These are phyloP conservation scores for Veloporphyrellus conicus DNA, from an alignment of 1,284 basidiomycete genomes.

Conservation along the genomic window DNA sequence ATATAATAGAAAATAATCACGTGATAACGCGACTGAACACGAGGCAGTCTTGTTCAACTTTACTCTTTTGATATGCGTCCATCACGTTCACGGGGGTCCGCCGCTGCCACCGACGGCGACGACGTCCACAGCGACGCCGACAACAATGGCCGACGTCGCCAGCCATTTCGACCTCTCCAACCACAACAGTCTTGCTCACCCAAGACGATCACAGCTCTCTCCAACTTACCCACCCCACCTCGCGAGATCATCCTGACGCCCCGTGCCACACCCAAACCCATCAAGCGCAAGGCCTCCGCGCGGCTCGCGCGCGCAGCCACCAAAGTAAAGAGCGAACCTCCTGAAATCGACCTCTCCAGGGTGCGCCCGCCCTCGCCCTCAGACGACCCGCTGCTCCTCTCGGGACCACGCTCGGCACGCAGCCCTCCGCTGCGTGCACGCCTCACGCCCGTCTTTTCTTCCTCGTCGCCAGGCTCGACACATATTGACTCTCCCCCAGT, in stretches of 20 bases:
- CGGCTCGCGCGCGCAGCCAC: constrained; percentile 21
- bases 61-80: too few relatives aligned
- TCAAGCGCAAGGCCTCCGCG: constrained; percentile 35
- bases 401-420: constrained; percentile 30
- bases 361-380: constrained; percentile 67
- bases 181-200: constrained; percentile 11
- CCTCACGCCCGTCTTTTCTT: constrained; percentile 27
- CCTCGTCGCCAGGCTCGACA: constrained; percentile 17
- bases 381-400: constrained; percentile 66
- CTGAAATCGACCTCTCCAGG: constrained; percentile 54
- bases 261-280: constrained; percentile 33
- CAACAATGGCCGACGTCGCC: constrained; percentile 6
- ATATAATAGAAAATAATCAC: constrained; percentile 11
- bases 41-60: background rate
- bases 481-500: background rate
- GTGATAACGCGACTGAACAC: constrained; percentile 10
- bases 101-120: constrained; percentile 6
- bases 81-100: constrained; percentile 2
- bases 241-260: constrained; percentile 46
- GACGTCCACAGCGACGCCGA: background rate
- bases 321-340: constrained; percentile 57
- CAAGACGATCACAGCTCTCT: background rate
- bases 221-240: constrained; percentile 59
- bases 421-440: constrained; percentile 21
- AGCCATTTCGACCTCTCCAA: constrained; percentile 25